Percentiles rank a stretch among this genome's conserved stretches.
Evolutionary conservation across 1,284 basidiomycete species (phyloP).

Genomic region (Cutaneotrichosporon daszewskae): DNA sequence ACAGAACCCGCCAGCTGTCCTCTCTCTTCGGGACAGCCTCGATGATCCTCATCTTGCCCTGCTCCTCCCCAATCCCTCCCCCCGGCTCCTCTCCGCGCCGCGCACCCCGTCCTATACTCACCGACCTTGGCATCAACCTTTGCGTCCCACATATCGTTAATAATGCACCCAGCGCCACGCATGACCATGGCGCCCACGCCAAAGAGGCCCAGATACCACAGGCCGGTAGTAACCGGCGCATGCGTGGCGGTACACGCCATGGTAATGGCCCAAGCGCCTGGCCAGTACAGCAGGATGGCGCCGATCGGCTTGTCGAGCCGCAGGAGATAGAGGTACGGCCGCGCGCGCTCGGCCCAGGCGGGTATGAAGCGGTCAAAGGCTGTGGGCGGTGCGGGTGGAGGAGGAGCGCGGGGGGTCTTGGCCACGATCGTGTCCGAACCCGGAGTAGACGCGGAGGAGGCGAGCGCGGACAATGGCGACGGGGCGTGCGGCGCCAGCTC

Average conservation of each 20-base stretch:
- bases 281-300: constrained; percentile 83
- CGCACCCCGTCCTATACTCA: constrained; percentile 55
- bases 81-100: background rate
- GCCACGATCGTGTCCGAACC: background rate
- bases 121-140: constrained; percentile 87
- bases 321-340: constrained; percentile 77
- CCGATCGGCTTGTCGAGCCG: constrained; percentile 95
- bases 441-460: background rate
- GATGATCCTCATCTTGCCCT: too few relatives aligned
- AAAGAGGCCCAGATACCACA: constrained; percentile 76
- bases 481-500: background rate
- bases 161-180: constrained; percentile 97
- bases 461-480: background rate
- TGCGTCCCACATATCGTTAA: constrained; percentile 98
- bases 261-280: constrained; percentile 94
- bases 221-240: constrained; percentile 59
- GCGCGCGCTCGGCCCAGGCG: constrained; percentile 27
- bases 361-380: constrained; percentile 29
- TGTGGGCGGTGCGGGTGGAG: constrained; percentile 3
- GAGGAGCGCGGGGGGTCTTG: background rate
- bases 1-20: too few relatives aligned
- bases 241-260: constrained; percentile 79
- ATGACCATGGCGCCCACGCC: constrained; percentile 88
- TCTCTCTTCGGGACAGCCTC: too few relatives aligned
- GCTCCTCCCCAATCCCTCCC: background rate